Base-by-base conservation (phyloP, 2,329 filamentous ascomycete species). In the Ambrosiella cleistominuta region DNA sequence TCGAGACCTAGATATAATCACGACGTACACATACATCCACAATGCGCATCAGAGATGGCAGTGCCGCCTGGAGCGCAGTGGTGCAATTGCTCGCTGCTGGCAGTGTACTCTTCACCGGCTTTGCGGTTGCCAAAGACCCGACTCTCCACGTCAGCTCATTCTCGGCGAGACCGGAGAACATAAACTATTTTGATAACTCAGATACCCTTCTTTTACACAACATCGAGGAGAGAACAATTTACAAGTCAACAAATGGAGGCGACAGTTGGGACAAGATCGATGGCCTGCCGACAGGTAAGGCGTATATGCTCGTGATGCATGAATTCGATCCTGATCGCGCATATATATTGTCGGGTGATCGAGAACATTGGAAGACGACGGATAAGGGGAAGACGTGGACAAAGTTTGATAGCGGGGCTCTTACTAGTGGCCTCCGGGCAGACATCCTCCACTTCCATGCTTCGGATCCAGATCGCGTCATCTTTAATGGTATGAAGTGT, bases 161-260 rank as follows among this genome's bases (percentile, higher is more conserved):
- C 71, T 74, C 85, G 50, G 75, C 82, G 65, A 70, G 75, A 57
- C 86, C 88, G 0, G 68, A 72, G 57, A 82, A 82, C 67, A 73
- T 96, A 63, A 85, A 86, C 71, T 98, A 95, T 71, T 97, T 98
- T 67, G 84, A 93, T 66, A 87, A 91, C 68, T 90, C 87, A 63
- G 84, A 95, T 68, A 80, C 85, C 56, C 75, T 95, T 60, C 71
- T 97, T 51, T 82, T 88, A 66, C 82, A 85, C 65, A 86, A 95
- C 67, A 66, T 73, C 54, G 69, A 75, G 12, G 76, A 77, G 45
- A 75, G 77, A 61, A 81, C 80, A 62, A 75, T 95, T 56, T 89
- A 83, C 69, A 83, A 87, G 61, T 95, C 91, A 50, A 75, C 76
- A 52, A 81, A 97, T 71, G 89, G 86, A 44, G 94, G 93, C 63